Conservation (phyloP, 768 basidiomycete genomes). For the Tricholoma sp. region DNA sequence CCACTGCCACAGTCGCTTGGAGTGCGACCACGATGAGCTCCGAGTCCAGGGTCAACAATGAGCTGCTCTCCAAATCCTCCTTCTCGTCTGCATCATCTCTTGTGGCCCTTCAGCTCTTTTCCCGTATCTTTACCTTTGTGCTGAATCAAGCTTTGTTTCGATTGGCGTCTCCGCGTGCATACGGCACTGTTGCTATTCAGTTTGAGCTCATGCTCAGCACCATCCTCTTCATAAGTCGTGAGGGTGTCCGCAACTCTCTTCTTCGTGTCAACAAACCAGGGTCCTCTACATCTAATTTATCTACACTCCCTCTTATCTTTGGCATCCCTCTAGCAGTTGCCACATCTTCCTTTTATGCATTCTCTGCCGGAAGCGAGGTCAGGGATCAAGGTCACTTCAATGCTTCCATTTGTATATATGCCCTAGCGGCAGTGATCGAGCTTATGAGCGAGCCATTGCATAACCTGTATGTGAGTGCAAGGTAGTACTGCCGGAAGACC, state of each 20-base stretch:
- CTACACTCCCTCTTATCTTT: slow-evolving; percentile 59
- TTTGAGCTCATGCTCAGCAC: slow-evolving; percentile 90
- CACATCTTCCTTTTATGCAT: slow-evolving; percentile 49
- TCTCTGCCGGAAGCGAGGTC: slow-evolving; percentile 48
- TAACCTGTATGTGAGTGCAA: slow-evolving; percentile 44
- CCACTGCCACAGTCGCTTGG: too few species aligned
- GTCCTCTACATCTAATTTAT: slow-evolving; percentile 39
- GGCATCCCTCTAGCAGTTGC: slow-evolving; percentile 62
- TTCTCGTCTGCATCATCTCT: slow-evolving; percentile 56
- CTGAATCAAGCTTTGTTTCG: slow-evolving; percentile 88
- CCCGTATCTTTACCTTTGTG: slow-evolving; percentile 79
- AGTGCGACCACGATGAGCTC: too few species aligned
- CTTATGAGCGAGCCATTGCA: slow-evolving; percentile 81
- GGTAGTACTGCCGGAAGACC: slow-evolving; percentile 3
- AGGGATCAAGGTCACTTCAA: slow-evolving; percentile 60
- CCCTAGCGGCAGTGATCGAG: slow-evolving; percentile 69
- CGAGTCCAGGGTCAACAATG: slow-evolving; percentile 9
- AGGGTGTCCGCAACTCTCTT: slow-evolving; percentile 85
- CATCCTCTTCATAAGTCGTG: slow-evolving; percentile 88
- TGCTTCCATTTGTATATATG: slow-evolving; percentile 63
- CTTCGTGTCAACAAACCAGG: slow-evolving; percentile 44
- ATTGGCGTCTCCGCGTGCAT: slow-evolving; percentile 77
- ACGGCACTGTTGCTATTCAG: slow-evolving; percentile 89
- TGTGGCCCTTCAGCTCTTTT: slow-evolving; percentile 81
- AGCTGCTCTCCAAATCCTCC: slow-evolving; percentile 25